Conservation (phyloP, 2,329 filamentous ascomycete species). For the Madurella fahalii region DNA sequence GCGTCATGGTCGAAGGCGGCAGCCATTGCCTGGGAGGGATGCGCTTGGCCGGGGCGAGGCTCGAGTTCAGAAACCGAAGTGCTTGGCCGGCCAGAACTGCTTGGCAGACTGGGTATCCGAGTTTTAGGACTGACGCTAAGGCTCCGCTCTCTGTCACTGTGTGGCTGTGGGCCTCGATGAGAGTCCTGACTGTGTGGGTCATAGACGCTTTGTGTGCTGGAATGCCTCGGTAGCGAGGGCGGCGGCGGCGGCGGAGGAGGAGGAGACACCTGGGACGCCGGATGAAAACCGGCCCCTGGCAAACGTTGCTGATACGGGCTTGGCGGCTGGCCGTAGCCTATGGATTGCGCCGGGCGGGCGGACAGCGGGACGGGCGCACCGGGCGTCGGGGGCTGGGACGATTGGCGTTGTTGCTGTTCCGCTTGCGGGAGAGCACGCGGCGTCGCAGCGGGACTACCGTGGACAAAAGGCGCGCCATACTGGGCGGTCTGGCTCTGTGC, state of each 20-base stretch:
- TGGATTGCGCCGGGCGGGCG: conserved; percentile 21
- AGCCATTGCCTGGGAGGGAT: conserved; percentile 17
- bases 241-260: conserved; percentile 35
- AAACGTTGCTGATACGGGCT: conserved; percentile 58
- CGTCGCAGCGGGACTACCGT: conserved; percentile 50
- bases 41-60: conserved; percentile 19
- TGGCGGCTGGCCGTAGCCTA: conserved; percentile 45
- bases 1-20: conserved; percentile 27
- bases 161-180: conserved; percentile 49
- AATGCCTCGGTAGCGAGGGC: conserved; percentile 39
- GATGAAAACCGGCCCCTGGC: conserved; percentile 34
- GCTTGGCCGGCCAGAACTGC: conserved; percentile 36
- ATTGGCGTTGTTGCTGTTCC: conserved; percentile 46
- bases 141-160: conserved; percentile 64
- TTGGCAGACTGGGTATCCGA: conserved; percentile 50
- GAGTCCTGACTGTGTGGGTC: conserved; percentile 35
- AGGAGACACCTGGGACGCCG: conserved; percentile 33
- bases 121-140: conserved; percentile 78
- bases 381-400: conserved; percentile 53
- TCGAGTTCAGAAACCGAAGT: conserved; percentile 26
- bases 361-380: conserved; percentile 48
- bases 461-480: conserved; percentile 47
- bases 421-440: conserved; percentile 40
- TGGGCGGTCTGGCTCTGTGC: conserved; percentile 53
- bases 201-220: conserved; percentile 42